Percentiles rank a stretch among this genome's conserved stretches.
phyloP scores from a whole-genome alignment of 2,329 filamentous ascomycete genomes.

The Coniochaeta pulveracea region DNA sequence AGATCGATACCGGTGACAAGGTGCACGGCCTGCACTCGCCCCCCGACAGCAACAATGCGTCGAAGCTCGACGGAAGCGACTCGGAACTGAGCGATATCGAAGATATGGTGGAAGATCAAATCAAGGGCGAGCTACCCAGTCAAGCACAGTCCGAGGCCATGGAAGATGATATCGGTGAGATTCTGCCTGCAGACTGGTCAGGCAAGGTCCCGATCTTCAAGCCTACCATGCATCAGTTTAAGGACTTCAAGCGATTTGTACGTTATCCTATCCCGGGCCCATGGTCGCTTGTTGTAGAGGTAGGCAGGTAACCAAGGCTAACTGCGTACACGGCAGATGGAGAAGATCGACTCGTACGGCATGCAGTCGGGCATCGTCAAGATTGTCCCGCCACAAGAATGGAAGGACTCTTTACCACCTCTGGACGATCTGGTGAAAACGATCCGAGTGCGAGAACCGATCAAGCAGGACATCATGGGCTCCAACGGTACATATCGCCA shows the following conservation, averaged over 20 bases:
- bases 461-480: conserved; percentile 96
- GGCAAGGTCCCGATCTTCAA: conserved; percentile 89
- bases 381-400: conserved; percentile 86
- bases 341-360: conserved; percentile 82
- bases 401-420: conserved; percentile 69
- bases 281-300: background rate
- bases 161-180: conserved; percentile 56
- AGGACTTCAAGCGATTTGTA: conserved; percentile 86
- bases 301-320: too few species aligned
- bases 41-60: conserved; percentile 50
- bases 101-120: conserved; percentile 30
- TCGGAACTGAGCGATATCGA: conserved; percentile 58
- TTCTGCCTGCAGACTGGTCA: conserved; percentile 80
- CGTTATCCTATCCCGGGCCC: conserved; percentile 17
- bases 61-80: conserved; percentile 48
- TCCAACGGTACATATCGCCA: conserved; percentile 93
- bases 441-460: conserved; percentile 89
- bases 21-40: conserved; percentile 47
- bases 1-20: conserved; percentile 21
- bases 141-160: conserved; percentile 12
- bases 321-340: conserved; percentile 36
- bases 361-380: conserved; percentile 98
- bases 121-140: conserved; percentile 12
- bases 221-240: conserved; percentile 91
- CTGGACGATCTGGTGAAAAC: conserved; percentile 82